Percentiles rank a stretch among this genome's conserved stretches.
phyloP scores from a whole-genome alignment of 2,329 filamentous ascomycete genomes.

The Fusarium transvaalense region DNA sequence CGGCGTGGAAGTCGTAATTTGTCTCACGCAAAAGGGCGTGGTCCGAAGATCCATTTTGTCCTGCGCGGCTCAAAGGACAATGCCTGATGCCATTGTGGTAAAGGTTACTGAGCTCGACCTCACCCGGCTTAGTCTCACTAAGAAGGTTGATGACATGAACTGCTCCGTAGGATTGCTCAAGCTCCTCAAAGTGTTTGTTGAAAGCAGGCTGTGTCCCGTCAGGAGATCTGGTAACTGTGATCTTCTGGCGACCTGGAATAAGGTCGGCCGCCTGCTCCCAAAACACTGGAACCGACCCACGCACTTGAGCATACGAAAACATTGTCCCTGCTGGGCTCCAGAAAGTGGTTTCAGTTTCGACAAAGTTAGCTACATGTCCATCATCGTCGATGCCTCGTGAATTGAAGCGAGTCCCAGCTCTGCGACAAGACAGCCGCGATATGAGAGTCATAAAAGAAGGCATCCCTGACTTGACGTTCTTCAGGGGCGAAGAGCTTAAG shows the following conservation, averaged over 20 bases:
- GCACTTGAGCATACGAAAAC: slow-evolving; percentile 93
- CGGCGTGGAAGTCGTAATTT: slow-evolving; percentile 96
- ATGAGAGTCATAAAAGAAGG: slow-evolving; percentile 90
- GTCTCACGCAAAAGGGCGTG: slow-evolving; percentile 83
- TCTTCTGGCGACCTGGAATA: slow-evolving; percentile 93
- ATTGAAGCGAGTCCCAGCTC: slow-evolving; percentile 96
- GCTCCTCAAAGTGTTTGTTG: slow-evolving; percentile 91
- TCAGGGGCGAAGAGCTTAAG: slow-evolving; percentile 77
- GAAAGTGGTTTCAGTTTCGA: slow-evolving; percentile 96
- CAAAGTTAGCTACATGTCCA: slow-evolving; percentile 97
- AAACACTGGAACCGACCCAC: slow-evolving; percentile 94
- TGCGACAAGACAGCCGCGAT: slow-evolving; percentile 87
- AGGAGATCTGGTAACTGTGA: slow-evolving; percentile 85
- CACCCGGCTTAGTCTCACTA: slow-evolving; percentile 88
- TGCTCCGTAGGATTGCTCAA: slow-evolving; percentile 88
- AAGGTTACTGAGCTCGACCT: slow-evolving; percentile 83
- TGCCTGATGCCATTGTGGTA: slow-evolving; percentile 83
- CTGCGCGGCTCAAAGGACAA: slow-evolving; percentile 75
- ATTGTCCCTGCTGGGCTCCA: slow-evolving; percentile 82
- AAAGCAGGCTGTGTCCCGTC: slow-evolving; percentile 96
- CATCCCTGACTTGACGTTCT: slow-evolving; percentile 73
- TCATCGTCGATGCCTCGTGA: slow-evolving; percentile 98
- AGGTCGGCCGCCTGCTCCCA: slow-evolving; percentile 95
- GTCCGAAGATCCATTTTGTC: slow-evolving; percentile 68
- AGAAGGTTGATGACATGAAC: slow-evolving; percentile 94